These are phyloP conservation scores for Pythium sp. DNA, from an alignment of 352 stramenopile genomes.

Conservation along the genomic window DNA sequence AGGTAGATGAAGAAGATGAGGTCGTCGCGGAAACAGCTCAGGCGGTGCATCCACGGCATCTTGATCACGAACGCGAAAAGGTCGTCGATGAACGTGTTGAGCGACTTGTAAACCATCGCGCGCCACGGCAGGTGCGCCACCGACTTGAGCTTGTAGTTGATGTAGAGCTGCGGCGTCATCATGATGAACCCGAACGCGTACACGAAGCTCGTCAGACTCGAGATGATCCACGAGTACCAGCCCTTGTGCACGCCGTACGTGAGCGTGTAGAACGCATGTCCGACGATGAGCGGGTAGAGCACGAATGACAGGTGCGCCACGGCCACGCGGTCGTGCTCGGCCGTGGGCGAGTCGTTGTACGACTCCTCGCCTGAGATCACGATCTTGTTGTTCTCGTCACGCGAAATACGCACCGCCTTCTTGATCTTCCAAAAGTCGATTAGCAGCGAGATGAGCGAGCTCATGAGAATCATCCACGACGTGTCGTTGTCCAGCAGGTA, in stretches of 20 bases:
- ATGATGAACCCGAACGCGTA: conserved; percentile 99
- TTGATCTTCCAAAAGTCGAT: conserved; percentile 95
- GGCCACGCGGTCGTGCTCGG: conserved; percentile 81
- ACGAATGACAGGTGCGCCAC: conserved; percentile 83
- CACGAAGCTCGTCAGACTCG: conserved; percentile 96
- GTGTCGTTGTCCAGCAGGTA: conserved; percentile 98
- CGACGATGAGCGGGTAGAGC: conserved; percentile 88
- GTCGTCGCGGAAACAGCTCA: conserved; percentile 98
- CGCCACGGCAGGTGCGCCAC: conserved; percentile 96
- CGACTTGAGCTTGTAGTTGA: conserved; percentile 98
- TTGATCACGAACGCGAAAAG: conserved; percentile 97
- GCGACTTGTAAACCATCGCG: conserved; percentile 97
- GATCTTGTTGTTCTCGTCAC: conserved; percentile 79
- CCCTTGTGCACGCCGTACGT: conserved; percentile 91
- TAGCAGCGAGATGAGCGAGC: conserved; percentile 69
- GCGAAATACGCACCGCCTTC: conserved; percentile 86
- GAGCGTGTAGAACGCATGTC: conserved; percentile 94
- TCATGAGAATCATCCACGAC: conserved; percentile 94
- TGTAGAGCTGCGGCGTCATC: conserved; percentile 98
- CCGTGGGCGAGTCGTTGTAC: conserved; percentile 81
- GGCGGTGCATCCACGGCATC: conserved; percentile 97
- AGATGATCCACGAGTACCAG: conserved; percentile 98
- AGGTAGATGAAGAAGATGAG: conserved; percentile 99
- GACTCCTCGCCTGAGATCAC: conserved; percentile 76
- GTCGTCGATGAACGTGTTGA: conserved; percentile 99